Evolutionary conservation across 768 basidiomycete genomes (phyloP).

Genomic region (Pleurotus djamor): DNA sequence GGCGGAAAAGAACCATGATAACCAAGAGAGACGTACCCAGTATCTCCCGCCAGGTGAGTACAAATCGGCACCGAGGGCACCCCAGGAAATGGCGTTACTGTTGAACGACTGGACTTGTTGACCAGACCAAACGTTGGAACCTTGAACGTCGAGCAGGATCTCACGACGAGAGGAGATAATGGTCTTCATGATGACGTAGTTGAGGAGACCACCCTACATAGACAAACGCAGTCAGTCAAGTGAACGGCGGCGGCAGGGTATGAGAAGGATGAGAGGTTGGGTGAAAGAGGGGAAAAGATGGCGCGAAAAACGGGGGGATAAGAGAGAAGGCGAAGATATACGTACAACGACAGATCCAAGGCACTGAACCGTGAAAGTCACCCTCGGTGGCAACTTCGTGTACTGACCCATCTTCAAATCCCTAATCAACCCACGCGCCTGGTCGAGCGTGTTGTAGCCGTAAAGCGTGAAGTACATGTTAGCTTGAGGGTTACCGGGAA

Average conservation of each 20-base stretch:
- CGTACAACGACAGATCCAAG: conserved; percentile 54
- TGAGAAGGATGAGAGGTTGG: too few relatives aligned
- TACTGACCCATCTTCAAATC: conserved; percentile 58
- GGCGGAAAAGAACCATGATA: conserved; percentile 12
- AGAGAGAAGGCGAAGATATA: conserved; percentile 7
- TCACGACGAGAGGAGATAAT: conserved; percentile 47
- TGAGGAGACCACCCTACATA: conserved; percentile 35
- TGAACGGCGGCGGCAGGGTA: too few relatives aligned
- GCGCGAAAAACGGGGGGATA: too few relatives aligned
- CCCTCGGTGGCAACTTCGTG: conserved; percentile 63
- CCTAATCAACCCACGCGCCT: conserved; percentile 50
- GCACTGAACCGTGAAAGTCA: conserved; percentile 58
- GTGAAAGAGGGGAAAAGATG: too few relatives aligned
- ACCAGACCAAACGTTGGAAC: conserved; percentile 51
- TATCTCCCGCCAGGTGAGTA: conserved; percentile 46
- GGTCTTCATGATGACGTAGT: conserved; percentile 55
- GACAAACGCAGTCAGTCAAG: too few relatives aligned
- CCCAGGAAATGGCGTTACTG: conserved; percentile 56
- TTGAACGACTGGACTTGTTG: conserved; percentile 40
- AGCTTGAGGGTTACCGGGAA: conserved; percentile 46
- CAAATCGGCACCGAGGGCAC: conserved; percentile 47
- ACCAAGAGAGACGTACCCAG: conserved; percentile 26
- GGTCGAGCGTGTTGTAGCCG: conserved; percentile 45
- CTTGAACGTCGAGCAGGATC: conserved; percentile 48
- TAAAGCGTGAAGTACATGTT: conserved; percentile 47